phyloP scores from a whole-genome alignment of 257 asterid species.

The Verbascum thapsus region DNA sequence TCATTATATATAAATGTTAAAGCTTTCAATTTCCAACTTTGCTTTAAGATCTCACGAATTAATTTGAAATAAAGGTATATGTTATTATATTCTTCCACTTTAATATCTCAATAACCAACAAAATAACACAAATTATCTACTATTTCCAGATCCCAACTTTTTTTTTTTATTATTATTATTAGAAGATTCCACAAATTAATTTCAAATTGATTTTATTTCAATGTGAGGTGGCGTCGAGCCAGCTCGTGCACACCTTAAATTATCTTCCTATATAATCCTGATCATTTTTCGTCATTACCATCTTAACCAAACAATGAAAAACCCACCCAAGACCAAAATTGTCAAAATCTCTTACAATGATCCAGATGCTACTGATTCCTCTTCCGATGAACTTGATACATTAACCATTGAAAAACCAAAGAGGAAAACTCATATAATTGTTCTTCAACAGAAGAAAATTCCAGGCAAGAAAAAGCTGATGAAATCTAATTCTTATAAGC shows the following conservation, averaged over 20 bases:
- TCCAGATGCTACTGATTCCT: conserved; percentile 29
- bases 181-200: background rate
- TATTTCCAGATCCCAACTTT: background rate
- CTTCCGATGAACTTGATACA: conserved; percentile 15
- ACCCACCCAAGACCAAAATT: background rate
- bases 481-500: background rate
- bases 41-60: no score
- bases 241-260: no score
- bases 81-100: no score
- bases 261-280: no score
- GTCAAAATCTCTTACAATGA: conserved; percentile 12
- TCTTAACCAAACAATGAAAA: background rate
- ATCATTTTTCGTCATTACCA: no score
- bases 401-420: background rate
- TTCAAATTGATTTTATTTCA: background rate
- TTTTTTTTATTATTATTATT: background rate
- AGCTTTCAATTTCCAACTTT: no score
- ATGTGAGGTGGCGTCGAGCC: background rate
- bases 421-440: conserved; percentile 14
- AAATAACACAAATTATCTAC: background rate
- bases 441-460: background rate
- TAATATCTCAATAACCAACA: background rate
- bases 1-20: no score
- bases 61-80: no score
- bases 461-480: background rate